Percentiles rank a stretch among this genome's conserved stretches.
Evolutionary conservation across 495 filamentous ascomycete genomes (phyloP).

Genomic region (Penicillium pulvis): DNA sequence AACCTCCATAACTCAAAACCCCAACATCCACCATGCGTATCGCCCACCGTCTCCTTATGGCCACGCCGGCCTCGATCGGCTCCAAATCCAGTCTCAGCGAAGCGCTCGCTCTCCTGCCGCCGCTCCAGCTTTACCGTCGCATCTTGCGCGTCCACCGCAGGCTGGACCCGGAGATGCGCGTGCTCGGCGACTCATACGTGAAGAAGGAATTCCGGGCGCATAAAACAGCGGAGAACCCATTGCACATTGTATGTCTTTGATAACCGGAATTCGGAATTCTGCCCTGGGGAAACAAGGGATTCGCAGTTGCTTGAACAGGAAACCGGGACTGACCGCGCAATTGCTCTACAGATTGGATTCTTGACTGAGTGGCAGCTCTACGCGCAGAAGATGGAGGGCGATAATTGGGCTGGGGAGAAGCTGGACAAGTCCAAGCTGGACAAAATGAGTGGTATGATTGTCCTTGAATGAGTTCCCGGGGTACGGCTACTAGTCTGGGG

Average conservation of each 20-base stretch:
- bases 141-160: conserved; percentile 84
- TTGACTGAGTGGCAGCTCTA: conserved; percentile 96
- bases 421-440: conserved; percentile 77
- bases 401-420: conserved; percentile 76
- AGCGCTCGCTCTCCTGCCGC: conserved; percentile 79
- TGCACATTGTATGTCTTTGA: conserved; percentile 71
- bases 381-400: conserved; percentile 85
- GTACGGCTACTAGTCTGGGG: background rate
- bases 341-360: conserved; percentile 78
- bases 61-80: conserved; percentile 48
- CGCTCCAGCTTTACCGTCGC: conserved; percentile 86
- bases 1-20: conserved; percentile 4
- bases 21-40: conserved; percentile 30
- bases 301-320: background rate
- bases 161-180: conserved; percentile 69
- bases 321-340: conserved; percentile 13
- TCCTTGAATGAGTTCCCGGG: background rate
- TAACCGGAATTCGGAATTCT: background rate
- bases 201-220: conserved; percentile 90
- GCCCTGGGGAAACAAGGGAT: background rate
- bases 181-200: conserved; percentile 88
- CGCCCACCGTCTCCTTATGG: conserved; percentile 44
- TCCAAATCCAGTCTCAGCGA: conserved; percentile 56
- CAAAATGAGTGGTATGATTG: conserved; percentile 86
- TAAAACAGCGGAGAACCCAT: conserved; percentile 79